These are phyloP conservation scores for Colletotrichum plurivorum DNA, from an alignment of 2,329 filamentous ascomycete genomes.

Conservation along the genomic window DNA sequence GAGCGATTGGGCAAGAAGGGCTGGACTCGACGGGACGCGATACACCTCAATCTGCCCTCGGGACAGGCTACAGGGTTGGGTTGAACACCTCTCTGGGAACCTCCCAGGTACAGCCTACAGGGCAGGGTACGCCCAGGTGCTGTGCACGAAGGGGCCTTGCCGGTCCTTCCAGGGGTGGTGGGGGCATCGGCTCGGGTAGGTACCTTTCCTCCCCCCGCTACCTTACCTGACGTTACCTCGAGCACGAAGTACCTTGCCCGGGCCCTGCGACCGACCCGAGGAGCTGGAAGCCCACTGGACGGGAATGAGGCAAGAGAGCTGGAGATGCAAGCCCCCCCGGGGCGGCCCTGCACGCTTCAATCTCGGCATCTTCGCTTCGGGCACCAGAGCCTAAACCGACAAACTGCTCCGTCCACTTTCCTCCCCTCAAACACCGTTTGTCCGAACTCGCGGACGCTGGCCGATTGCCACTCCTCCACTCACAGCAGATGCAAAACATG, in stretches of 20 bases:
- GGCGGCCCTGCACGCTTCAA: neutral
- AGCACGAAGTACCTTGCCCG: constrained; percentile 14
- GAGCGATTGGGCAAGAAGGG: constrained; percentile 22
- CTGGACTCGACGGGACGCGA: constrained; percentile 13
- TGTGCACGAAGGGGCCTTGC: constrained; percentile 20
- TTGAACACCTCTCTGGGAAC: no score
- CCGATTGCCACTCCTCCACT: neutral
- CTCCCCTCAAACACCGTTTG: neutral
- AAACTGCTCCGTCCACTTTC: neutral
- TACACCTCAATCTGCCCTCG: neutral
- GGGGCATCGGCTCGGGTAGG: neutral
- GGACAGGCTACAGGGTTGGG: neutral
- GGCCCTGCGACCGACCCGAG: constrained; percentile 38
- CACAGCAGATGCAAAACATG: neutral
- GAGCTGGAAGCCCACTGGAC: constrained; percentile 30
- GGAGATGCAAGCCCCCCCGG: neutral
- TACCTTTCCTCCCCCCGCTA: constrained; percentile 3
- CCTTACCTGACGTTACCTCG: constrained; percentile 9
- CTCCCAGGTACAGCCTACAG: no score
- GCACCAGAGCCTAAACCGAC: neutral
- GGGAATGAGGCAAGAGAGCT: neutral
- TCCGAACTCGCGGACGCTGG: neutral
- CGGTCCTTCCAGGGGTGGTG: constrained; percentile 13
- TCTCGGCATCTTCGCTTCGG: constrained; percentile 14
- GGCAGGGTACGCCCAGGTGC: neutral